Evolutionary conservation across 2,329 filamentous ascomycete species (phyloP).

Genomic region (Fusarium succisae): DNA sequence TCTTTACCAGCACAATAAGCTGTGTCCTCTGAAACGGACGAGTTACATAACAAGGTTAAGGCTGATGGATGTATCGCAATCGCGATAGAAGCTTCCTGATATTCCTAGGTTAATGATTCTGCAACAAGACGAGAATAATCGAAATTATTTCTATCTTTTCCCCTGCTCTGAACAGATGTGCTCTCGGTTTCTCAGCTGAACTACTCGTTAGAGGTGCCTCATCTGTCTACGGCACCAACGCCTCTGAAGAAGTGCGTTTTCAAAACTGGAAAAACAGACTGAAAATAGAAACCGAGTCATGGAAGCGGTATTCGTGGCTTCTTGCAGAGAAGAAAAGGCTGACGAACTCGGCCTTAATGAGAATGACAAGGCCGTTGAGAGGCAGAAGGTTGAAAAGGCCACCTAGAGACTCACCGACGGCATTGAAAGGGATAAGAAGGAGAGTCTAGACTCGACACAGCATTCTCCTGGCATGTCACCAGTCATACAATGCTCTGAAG

Average conservation of each 20-base stretch:
- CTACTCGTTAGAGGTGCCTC: background rate
- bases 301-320: background rate
- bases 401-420: slow-evolving; percentile 6
- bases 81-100: no score
- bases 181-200: background rate
- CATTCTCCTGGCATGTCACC: slow-evolving; percentile 14
- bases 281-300: background rate
- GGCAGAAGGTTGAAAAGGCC: background rate
- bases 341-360: background rate
- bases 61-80: background rate
- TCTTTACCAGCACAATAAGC: background rate
- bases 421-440: slow-evolving; percentile 19
- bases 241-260: background rate
- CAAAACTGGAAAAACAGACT: background rate
- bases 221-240: background rate
- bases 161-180: background rate
- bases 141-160: background rate
- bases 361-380: background rate
- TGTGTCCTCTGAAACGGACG: background rate
- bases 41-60: background rate
- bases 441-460: slow-evolving; percentile 23
- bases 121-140: no score
- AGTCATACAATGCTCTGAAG: background rate
- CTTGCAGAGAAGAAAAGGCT: background rate
- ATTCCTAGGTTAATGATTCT: background rate